Conservation (phyloP, 495 filamentous ascomycete genomes). For the Penicillium cosmopolitanum region DNA sequence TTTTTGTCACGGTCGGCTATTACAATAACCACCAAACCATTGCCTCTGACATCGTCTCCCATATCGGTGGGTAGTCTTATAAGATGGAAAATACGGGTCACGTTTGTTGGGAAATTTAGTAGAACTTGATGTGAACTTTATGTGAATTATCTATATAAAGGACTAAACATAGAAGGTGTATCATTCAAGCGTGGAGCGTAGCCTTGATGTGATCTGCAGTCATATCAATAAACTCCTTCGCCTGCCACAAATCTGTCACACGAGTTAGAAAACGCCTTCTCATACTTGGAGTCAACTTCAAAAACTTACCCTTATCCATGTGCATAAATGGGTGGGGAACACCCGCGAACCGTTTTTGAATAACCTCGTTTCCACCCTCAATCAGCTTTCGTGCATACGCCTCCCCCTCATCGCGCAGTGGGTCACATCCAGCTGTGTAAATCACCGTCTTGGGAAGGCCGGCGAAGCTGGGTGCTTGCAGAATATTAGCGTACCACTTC, state of each 20-base stretch:
- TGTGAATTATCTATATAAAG: not conserved
- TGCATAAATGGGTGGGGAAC: conserved; percentile 56
- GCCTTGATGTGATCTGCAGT: conserved; percentile 30
- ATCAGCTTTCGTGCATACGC: conserved; percentile 52
- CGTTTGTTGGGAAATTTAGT: no score
- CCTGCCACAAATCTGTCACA: conserved; percentile 31
- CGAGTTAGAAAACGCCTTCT: not conserved
- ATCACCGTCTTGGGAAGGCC: conserved; percentile 50
- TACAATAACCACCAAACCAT: no score
- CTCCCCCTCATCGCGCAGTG: conserved; percentile 56
- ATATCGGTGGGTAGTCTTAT: no score
- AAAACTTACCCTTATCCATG: conserved; percentile 34
- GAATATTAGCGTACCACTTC: conserved; percentile 33
- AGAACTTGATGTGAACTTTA: not conserved
- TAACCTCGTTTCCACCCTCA: conserved; percentile 49
- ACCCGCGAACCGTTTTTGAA: conserved; percentile 48
- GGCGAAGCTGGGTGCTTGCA: conserved; percentile 46
- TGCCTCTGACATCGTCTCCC: no score
- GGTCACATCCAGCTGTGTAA: conserved; percentile 52
- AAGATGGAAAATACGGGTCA: no score
- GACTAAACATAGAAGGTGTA: not conserved
- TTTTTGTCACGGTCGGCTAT: no score
- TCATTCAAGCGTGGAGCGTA: conserved; percentile 19
- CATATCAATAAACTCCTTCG: conserved; percentile 32
- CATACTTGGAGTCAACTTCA: not conserved